phyloP scores from a whole-genome alignment of 768 basidiomycete genomes.

The Tylopilus subfusipes region DNA sequence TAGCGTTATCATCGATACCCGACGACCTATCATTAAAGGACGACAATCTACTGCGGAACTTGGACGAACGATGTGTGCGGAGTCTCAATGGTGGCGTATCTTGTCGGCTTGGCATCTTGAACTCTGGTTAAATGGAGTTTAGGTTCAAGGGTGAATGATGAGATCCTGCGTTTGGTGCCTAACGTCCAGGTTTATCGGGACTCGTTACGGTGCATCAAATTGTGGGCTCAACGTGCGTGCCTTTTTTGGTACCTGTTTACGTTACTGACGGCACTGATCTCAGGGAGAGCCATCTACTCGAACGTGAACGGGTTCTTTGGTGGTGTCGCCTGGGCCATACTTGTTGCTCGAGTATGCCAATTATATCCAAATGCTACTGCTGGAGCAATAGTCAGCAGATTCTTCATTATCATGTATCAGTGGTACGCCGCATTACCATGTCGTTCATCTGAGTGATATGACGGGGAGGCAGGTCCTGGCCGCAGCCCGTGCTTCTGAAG shows the following conservation, averaged over 20 bases:
- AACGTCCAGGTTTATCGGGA: slow-evolving; percentile 93
- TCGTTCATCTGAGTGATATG: slow-evolving; percentile 3
- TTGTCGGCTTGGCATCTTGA: slow-evolving; percentile 2
- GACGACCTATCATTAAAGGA: slow-evolving; percentile 89
- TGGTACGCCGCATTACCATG: slow-evolving; percentile 56
- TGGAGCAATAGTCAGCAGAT: slow-evolving; percentile 93
- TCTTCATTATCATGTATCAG: slow-evolving; percentile 98
- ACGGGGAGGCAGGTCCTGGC: slow-evolving; percentile 78
- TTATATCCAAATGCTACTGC: slow-evolving; percentile 93
- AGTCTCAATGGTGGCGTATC: slow-evolving; percentile 75
- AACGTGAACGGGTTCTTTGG: slow-evolving; percentile 98
- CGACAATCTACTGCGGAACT: slow-evolving; percentile 84
- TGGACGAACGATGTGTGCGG: slow-evolving; percentile 92
- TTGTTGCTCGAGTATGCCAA: slow-evolving; percentile 99
- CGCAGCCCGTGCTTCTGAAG: slow-evolving; percentile 94
- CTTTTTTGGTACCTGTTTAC: neutral
- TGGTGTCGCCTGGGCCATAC: slow-evolving; percentile 97
- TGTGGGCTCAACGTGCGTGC: slow-evolving; percentile 93
- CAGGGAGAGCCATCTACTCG: slow-evolving; percentile 94
- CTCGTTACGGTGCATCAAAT: slow-evolving; percentile 90
- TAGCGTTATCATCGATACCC: slow-evolving; percentile 83
- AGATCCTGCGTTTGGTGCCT: slow-evolving; percentile 92
- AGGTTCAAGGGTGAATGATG: slow-evolving; percentile 96
- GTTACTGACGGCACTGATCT: slow-evolving; percentile 5
- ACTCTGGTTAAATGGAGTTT: slow-evolving; percentile 9